Evolutionary conservation across 164 flowering plant genomes (phyloP).

Genomic region (Litsea cubeba): DNA sequence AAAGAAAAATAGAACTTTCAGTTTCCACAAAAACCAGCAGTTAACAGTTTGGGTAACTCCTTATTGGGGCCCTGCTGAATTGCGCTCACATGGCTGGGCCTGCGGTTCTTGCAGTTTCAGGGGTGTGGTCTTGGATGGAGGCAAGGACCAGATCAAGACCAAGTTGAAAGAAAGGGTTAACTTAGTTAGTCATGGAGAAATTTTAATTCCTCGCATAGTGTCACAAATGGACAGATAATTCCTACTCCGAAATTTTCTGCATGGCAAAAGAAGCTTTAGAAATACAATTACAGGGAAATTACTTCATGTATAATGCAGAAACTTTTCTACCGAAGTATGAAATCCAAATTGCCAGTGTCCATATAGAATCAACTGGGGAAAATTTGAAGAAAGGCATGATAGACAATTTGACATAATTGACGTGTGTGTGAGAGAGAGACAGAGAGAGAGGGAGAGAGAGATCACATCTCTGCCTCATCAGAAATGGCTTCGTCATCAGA

Average conservation of each 20-base stretch:
- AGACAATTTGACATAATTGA: too few relatives aligned
- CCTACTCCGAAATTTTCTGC: background rate
- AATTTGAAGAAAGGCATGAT: background rate
- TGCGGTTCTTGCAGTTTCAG: too few relatives aligned
- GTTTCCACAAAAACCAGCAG: too few relatives aligned
- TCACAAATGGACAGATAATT: background rate
- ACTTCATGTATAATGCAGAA: conserved; percentile 1
- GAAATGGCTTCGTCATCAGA: conserved; percentile 33
- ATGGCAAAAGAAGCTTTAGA: background rate
- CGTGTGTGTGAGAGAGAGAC: too few relatives aligned
- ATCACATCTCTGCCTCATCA: conserved; percentile 32
- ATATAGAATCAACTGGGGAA: background rate
- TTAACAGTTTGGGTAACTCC: too few relatives aligned
- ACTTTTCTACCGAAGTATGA: background rate
- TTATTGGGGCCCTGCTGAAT: too few relatives aligned
- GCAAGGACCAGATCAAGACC: background rate
- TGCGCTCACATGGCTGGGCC: too few relatives aligned
- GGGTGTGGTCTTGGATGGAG: too few relatives aligned
- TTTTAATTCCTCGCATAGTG: background rate
- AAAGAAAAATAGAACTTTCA: too few relatives aligned
- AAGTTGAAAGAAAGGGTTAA: background rate
- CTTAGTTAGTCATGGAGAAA: background rate
- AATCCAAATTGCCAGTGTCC: background rate
- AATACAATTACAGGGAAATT: background rate
- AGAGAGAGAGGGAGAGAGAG: too few relatives aligned